A percentile compares a stretch with the other conserved stretches of the same genome.
phyloP scores from a whole-genome alignment of 108 stramenopile species.

The Epithemia pelagica region DNA sequence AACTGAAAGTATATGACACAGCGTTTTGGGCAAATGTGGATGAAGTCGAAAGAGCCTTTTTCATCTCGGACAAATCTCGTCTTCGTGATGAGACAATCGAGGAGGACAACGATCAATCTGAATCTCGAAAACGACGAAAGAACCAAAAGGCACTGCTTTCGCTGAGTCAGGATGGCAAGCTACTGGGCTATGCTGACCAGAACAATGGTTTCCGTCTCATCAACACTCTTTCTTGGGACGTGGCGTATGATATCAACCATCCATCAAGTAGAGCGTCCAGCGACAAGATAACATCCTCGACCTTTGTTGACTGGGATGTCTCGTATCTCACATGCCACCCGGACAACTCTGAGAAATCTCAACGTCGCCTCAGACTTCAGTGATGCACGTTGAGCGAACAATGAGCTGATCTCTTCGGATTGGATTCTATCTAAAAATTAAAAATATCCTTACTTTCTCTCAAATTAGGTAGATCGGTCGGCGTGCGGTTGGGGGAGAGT shows the following conservation, averaged over 20 bases:
- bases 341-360: too few species aligned
- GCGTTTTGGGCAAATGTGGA: constrained; percentile 20
- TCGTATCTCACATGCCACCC: too few species aligned
- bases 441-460: too few species aligned
- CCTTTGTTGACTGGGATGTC: neutral
- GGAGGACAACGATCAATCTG: neutral
- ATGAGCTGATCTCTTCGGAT: too few species aligned
- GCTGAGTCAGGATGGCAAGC: constrained; percentile 5
- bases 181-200: constrained; percentile 1
- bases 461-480: too few species aligned
- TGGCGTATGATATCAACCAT: neutral
- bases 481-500: too few species aligned
- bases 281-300: neutral
- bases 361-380: too few species aligned
- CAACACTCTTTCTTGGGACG: neutral
- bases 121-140: neutral
- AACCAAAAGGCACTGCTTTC: neutral
- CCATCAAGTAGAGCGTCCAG: neutral
- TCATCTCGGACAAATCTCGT: neutral
- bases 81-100: neutral
- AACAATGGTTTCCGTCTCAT: constrained; percentile 1
- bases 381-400: too few species aligned
- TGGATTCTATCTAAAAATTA: too few species aligned
- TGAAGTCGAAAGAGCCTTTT: neutral
- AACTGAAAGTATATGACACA: constrained; percentile 22